Evolutionary conservation across 805 yeast genomes (phyloP).

Genomic region (Myxozyma neotropica): DNA sequence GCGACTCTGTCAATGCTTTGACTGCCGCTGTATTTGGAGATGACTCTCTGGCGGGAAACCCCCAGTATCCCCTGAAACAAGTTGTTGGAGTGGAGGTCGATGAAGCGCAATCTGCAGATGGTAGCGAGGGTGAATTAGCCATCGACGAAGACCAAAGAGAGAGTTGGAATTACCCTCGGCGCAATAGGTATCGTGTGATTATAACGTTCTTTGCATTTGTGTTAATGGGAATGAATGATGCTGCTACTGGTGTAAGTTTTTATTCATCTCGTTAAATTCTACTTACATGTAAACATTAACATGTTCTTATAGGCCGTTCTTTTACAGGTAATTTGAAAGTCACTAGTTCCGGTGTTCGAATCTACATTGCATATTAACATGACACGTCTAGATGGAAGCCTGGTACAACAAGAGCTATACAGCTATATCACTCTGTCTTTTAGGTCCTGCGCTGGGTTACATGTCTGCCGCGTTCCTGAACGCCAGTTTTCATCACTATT

Average conservation of each 20-base stretch:
- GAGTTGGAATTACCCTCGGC: constrained; percentile 24
- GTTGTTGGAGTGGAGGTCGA: constrained; percentile 3
- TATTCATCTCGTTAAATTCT: background rate
- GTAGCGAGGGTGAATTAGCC: background rate
- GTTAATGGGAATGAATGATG: constrained; percentile 45
- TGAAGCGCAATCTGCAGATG: background rate
- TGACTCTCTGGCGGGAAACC: background rate
- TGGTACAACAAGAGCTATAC: constrained; percentile 54
- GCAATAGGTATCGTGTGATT: constrained; percentile 12
- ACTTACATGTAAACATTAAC: background rate
- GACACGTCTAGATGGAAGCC: constrained; percentile 47
- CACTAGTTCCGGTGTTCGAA: background rate
- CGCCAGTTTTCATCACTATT: constrained; percentile 46
- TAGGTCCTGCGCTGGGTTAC: constrained; percentile 58
- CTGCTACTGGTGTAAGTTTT: constrained; percentile 55
- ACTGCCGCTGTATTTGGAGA: background rate
- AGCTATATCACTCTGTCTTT: constrained; percentile 58
- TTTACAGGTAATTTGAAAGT: constrained; percentile 1
- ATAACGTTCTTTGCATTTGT: constrained; percentile 26
- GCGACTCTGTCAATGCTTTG: background rate
- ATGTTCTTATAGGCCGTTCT: constrained; percentile 2
- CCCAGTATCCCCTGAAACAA: background rate
- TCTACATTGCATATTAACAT: background rate
- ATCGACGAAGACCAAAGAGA: background rate
- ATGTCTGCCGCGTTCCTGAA: constrained; percentile 55